A percentile compares a stretch with the other conserved stretches of the same genome.
phyloP scores from a whole-genome alignment of 1,139 yeast genomes.

The Yamadazyma buinensis region DNA sequence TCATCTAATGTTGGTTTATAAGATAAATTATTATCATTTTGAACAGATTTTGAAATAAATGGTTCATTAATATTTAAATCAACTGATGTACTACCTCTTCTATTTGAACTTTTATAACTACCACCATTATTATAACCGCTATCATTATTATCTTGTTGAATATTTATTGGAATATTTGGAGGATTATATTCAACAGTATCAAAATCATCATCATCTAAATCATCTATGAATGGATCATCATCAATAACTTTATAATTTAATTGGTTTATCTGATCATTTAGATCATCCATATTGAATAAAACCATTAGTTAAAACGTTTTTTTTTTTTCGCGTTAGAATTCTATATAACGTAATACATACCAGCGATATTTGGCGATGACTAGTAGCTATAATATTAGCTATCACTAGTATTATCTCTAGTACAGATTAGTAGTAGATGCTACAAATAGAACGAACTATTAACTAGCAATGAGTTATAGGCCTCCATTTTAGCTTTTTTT shows the following conservation, averaged over 20 bases:
- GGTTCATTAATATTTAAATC: constrained; percentile 25
- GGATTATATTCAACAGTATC: constrained; percentile 1
- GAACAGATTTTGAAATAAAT: constrained; percentile 22
- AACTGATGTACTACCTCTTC: constrained; percentile 16
- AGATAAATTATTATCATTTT: constrained; percentile 12
- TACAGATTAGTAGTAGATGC: too few species aligned
- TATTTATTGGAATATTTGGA: not conserved
- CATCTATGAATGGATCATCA: constrained; percentile 3
- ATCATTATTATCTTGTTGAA: not conserved
- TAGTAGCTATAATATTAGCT: too few species aligned
- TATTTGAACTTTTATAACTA: not conserved
- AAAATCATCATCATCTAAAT: not conserved
- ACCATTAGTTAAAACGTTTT: not conserved
- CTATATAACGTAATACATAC: too few species aligned
- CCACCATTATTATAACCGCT: not conserved
- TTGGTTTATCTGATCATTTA: constrained; percentile 12
- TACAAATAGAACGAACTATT: too few species aligned
- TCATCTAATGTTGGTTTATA: constrained; percentile 46
- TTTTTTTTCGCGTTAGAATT: too few species aligned
- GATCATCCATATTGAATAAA: constrained; percentile 19
- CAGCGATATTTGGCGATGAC: too few species aligned
- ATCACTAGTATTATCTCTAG: too few species aligned
- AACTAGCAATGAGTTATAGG: too few species aligned
- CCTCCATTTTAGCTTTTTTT: too few species aligned
- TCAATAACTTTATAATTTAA: constrained; percentile 18